A percentile compares a stretch with the other conserved stretches of the same genome.
Conservation (phyloP, 352 stramenopile species). For the Phytophthora citrophthora region DNA sequence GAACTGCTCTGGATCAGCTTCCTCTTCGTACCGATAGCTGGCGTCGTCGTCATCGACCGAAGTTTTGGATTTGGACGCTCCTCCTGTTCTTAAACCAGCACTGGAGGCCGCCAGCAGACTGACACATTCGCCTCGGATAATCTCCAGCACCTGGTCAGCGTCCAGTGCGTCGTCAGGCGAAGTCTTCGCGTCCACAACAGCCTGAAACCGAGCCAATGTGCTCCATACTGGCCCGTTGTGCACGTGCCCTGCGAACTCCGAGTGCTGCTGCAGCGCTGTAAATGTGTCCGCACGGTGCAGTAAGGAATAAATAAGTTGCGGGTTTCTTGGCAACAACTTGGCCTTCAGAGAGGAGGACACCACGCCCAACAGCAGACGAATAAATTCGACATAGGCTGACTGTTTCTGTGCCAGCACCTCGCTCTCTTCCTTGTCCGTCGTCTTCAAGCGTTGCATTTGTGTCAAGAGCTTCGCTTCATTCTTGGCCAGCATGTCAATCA, state of each 20-base stretch:
- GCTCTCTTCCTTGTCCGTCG: slow-evolving; percentile 39
- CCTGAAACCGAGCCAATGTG: slow-evolving; percentile 67
- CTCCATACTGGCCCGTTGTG: slow-evolving; percentile 71
- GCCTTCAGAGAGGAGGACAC: slow-evolving; percentile 73
- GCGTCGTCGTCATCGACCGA: slow-evolving; percentile 56
- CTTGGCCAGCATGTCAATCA: slow-evolving; percentile 81
- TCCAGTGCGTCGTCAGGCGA: slow-evolving; percentile 56
- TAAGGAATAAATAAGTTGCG: slow-evolving; percentile 89
- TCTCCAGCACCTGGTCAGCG: slow-evolving; percentile 63
- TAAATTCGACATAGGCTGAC: slow-evolving; percentile 79
- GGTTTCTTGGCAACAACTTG: slow-evolving; percentile 70
- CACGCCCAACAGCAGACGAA: slow-evolving; percentile 69
- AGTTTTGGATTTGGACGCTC: slow-evolving; percentile 13
- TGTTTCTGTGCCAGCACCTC: slow-evolving; percentile 62
- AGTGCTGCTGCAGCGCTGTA: slow-evolving; percentile 53
- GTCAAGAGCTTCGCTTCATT: slow-evolving; percentile 68
- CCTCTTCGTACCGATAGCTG: slow-evolving; percentile 84
- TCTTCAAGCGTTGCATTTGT: slow-evolving; percentile 50
- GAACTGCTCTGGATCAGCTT: slow-evolving; percentile 73
- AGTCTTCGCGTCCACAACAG: slow-evolving; percentile 71
- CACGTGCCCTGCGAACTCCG: slow-evolving; percentile 64
- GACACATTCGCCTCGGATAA: slow-evolving; percentile 78
- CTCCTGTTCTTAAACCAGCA: slow-evolving; percentile 17
- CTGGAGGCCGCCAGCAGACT: slow-evolving; percentile 62
- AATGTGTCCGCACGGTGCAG: slow-evolving; percentile 76